Base-by-base conservation (phyloP, 257 asterid genomes). In the Primulina tabacum region DNA sequence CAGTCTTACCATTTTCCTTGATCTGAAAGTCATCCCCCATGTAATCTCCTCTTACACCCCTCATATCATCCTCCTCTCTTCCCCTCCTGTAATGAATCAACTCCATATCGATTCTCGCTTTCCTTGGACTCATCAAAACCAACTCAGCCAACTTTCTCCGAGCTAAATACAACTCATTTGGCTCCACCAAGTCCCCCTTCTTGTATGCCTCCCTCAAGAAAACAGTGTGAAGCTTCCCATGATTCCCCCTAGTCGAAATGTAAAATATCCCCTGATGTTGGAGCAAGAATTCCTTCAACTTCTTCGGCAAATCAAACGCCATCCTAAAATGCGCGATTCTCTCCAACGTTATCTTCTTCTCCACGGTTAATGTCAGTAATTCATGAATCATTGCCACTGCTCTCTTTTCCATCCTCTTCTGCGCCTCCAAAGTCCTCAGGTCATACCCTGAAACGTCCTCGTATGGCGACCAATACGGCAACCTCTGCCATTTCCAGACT, bases 401-500 rank as follows among this genome's bases (percentile, higher is more conserved):
- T 75, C 96, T 81, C 80, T 92, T 92, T 86, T 92, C 98, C 98
- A 89, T 86, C 76, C 96, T 81, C 82, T 80, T 89, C 43, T 89
- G 95, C 4, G 98, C 96, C 80, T 92, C 98, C 29, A 92, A 73
- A 2, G 98, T 89, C 77, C 96, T 82, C 79, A 89, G 73, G 73
- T 92, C 98, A 47, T 87, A 89, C 59, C 92, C 93, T 0, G 90
- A 87, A 14, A 88, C 75, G 63, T 92, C 86, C 78, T 89, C 98
- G 56, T 89, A 89, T 0, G 98, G 98, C 4, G 95, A 92, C 96
- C 98, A 92, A 70, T 92, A 92, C 4, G 98, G 98, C 75, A 89
- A 68, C 83, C 96, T 86, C 84, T 92, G 96, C 98, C 98, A 89
- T 43, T 92, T 89, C 98, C 98, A 89, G 29, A 92, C 84, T 0